These are phyloP conservation scores for Candolleomyces eurysporus DNA, from an alignment of 768 basidiomycete species.

Conservation along the genomic window DNA sequence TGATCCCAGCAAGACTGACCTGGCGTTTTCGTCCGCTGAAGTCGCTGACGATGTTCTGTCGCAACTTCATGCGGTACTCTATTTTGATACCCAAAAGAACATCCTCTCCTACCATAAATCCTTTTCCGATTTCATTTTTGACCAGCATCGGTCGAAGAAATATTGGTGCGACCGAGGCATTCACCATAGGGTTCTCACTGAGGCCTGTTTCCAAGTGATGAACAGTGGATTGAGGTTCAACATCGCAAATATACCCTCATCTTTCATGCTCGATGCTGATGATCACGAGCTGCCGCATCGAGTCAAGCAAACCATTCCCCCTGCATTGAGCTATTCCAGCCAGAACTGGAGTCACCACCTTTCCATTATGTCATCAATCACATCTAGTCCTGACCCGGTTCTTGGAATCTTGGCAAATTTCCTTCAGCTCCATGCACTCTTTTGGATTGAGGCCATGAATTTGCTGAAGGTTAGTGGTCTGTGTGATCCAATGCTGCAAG, in stretches of 20 bases:
- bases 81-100: conserved; percentile 7
- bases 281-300: not conserved
- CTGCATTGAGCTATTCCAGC: conserved; percentile 9
- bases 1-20: not conserved
- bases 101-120: conserved; percentile 22
- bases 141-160: conserved; percentile 7
- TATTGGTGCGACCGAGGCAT: conserved; percentile 11
- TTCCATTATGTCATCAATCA: not conserved
- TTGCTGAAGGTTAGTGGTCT: not conserved
- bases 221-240: conserved; percentile 16
- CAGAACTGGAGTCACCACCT: conserved; percentile 13
- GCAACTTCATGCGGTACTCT: conserved; percentile 19
- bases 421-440: conserved; percentile 5
- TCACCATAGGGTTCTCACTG: conserved; percentile 12
- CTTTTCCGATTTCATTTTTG: conserved; percentile 20
- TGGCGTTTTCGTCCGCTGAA: not conserved
- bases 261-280: conserved; percentile 14
- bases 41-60: not conserved
- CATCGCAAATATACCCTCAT: conserved; percentile 17
- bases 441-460: conserved; percentile 12
- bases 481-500: conserved; percentile 1
- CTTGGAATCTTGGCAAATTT: conserved; percentile 8
- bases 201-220: conserved; percentile 19
- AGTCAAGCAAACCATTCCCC: conserved; percentile 13
- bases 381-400: not conserved